Percentiles rank a stretch among this genome's conserved stretches.
Conservation (phyloP, 2,329 filamentous ascomycete species). For the Byssochlamys sp. region DNA sequence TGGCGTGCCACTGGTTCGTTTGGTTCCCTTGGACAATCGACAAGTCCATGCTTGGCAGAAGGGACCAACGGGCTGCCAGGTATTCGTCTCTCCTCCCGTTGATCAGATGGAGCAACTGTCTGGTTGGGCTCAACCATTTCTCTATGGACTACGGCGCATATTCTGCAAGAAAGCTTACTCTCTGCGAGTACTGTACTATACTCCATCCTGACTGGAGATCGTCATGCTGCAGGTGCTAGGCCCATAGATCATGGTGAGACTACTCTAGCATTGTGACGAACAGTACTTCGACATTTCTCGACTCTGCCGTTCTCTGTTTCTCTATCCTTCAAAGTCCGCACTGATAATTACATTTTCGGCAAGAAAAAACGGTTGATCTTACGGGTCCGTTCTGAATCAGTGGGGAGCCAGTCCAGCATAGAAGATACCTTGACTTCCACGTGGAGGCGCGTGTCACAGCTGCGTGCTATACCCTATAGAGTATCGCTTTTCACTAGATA, state of each 20-base stretch:
- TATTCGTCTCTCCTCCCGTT: neutral
- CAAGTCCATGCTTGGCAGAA: neutral
- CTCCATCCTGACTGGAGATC: neutral
- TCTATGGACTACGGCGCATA: neutral
- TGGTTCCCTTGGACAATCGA: neutral
- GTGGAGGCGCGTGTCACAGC: neutral
- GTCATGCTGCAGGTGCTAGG: neutral
- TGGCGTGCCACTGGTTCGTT: neutral
- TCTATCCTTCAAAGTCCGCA: neutral
- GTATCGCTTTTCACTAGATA: neutral
- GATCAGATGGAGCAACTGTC: neutral
- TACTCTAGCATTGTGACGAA: neutral
- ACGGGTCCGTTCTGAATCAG: neutral
- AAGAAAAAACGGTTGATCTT: neutral
- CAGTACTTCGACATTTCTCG: neutral
- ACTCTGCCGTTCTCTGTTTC: neutral
- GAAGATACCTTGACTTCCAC: neutral
- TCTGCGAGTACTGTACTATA: neutral
- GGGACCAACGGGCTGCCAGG: neutral
- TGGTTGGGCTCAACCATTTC: neutral
- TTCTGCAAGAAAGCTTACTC: neutral
- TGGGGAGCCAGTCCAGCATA: neutral
- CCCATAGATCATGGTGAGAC: neutral
- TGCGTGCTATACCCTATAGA: neutral
- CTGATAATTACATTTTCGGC: neutral